Percentiles rank a stretch among this genome's conserved stretches.
Conservation (phyloP, 768 basidiomycete species). For the Leccinum sublutescens region DNA sequence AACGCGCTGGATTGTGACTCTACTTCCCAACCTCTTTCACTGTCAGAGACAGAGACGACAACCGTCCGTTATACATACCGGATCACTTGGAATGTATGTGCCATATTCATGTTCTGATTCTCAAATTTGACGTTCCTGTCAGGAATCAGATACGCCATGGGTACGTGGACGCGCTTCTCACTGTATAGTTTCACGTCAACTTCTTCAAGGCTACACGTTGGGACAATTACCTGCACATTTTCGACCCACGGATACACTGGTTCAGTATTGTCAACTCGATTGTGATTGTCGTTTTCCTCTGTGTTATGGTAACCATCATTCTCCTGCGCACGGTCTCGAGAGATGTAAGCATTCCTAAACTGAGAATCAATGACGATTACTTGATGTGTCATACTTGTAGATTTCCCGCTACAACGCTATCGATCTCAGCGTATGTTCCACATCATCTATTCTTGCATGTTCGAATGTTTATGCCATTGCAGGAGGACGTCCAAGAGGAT, state of each 20-base stretch:
- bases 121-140: constrained; percentile 4
- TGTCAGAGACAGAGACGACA: constrained; percentile 61
- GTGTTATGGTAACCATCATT: constrained; percentile 91
- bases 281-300: constrained; percentile 88
- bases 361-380: not conserved
- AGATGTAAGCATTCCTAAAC: constrained; percentile 54
- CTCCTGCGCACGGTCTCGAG: constrained; percentile 81
- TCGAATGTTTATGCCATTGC: not conserved
- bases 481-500: constrained; percentile 97
- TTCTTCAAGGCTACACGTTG: constrained; percentile 79
- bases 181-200: constrained; percentile 9
- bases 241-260: constrained; percentile 95
- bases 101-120: not conserved
- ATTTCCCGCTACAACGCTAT: constrained; percentile 83
- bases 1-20: constrained; percentile 51
- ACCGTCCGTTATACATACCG: constrained; percentile 83
- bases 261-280: constrained; percentile 92
- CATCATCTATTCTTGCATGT: not conserved
- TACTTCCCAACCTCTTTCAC: constrained; percentile 45
- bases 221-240: constrained; percentile 95
- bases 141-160: constrained; percentile 89
- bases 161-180: constrained; percentile 33
- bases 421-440: constrained; percentile 72
- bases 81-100: constrained; percentile 78
- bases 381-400: constrained; percentile 8